Conservation (phyloP, 495 filamentous ascomycete species). For the Ascobolus immersus region DNA sequence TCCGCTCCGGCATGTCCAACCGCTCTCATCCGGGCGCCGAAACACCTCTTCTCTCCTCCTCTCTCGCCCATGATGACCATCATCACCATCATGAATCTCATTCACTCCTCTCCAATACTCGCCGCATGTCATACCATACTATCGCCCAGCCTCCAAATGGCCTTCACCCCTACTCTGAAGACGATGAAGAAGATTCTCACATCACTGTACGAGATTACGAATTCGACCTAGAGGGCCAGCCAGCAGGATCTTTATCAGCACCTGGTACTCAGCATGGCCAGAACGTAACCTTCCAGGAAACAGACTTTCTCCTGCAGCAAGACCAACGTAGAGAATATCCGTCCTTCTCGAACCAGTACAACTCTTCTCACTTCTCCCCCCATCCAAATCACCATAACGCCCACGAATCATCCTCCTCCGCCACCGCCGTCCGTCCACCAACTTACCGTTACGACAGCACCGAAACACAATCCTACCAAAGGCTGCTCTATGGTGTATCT, state of each 20-base stretch:
- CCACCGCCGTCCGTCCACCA: neutral
- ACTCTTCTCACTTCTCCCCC: too few relatives aligned
- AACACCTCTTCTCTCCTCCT: constrained; percentile 14
- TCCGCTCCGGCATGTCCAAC: constrained; percentile 7
- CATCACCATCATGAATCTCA: constrained; percentile 13
- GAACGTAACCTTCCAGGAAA: too few relatives aligned
- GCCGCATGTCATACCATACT: constrained; percentile 13
- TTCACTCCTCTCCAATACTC: constrained; percentile 8
- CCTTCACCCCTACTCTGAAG: constrained; percentile 6
- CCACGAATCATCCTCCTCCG: neutral
- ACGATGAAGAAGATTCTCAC: constrained; percentile 1
- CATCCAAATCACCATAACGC: neutral
- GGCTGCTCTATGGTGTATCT: constrained; percentile 12
- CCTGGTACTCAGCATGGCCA: too few relatives aligned
- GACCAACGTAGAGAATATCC: too few relatives aligned
- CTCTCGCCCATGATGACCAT: constrained; percentile 13
- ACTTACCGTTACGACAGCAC: neutral
- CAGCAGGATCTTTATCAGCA: too few relatives aligned
- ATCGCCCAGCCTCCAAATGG: constrained; percentile 5
- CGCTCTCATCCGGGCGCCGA: constrained; percentile 7
- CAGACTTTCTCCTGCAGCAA: too few relatives aligned
- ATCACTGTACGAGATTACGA: too few relatives aligned
- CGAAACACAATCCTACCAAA: constrained; percentile 1
- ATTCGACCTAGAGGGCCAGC: too few relatives aligned
- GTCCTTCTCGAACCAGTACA: too few relatives aligned